These are phyloP conservation scores for Populus alba DNA, from an alignment of 345 rosid species.

Conservation along the genomic window DNA sequence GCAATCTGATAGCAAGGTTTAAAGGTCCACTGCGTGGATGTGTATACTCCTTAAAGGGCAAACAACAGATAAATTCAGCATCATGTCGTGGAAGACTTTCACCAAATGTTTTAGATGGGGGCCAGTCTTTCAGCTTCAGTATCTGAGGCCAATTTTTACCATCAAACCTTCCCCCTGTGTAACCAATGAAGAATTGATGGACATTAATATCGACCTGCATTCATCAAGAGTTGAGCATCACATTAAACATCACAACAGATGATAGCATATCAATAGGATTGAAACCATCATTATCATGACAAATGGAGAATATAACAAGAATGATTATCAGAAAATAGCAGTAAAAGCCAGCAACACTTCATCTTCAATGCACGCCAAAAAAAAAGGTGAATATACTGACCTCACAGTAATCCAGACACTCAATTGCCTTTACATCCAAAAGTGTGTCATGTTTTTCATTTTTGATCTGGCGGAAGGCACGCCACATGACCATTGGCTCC, in stretches of 20 bases:
- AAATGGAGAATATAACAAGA: no score
- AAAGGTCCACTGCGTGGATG: not conserved
- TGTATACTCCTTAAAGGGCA: not conserved
- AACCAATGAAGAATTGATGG: not conserved
- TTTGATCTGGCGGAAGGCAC: constrained; percentile 54
- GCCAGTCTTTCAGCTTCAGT: not conserved
- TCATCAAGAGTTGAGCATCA: constrained; percentile 5
- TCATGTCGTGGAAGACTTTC: not conserved
- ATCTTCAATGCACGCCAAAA: not conserved
- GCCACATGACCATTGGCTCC: constrained; percentile 86
- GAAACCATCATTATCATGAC: no score
- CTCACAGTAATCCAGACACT: constrained; percentile 61
- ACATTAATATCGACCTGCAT: constrained; percentile 35
- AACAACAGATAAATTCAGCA: not conserved
- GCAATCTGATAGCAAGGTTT: constrained; percentile 32
- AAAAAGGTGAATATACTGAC: constrained; percentile 18
- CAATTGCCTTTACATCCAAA: constrained; percentile 47
- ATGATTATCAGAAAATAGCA: no score
- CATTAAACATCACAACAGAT: not conserved
- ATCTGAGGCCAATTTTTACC: not conserved
- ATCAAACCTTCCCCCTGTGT: not conserved
- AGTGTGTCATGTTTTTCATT: constrained; percentile 34
- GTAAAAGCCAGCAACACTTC: not conserved
- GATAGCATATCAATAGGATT: not conserved
- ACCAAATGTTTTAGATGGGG: not conserved